phyloP scores from a whole-genome alignment of 2,329 filamentous ascomycete species.

The Claviceps sp. region DNA sequence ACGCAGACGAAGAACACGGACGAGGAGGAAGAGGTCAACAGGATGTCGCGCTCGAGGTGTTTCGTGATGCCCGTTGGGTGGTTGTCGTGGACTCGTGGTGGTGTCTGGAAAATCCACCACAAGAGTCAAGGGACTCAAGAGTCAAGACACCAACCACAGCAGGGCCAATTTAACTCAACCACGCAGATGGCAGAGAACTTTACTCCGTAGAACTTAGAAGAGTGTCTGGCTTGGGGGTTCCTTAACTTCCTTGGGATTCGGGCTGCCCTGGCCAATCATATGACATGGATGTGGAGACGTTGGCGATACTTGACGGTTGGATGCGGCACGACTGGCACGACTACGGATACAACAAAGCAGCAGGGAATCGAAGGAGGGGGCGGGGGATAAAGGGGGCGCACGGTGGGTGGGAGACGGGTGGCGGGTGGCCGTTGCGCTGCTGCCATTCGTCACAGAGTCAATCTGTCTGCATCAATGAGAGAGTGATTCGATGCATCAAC shows the following conservation, averaged over 20 bases:
- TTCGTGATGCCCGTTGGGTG: neutral
- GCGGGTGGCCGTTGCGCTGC: neutral
- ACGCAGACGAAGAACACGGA: neutral
- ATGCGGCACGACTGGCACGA: neutral
- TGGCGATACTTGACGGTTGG: neutral
- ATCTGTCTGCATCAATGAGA: neutral
- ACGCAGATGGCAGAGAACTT: neutral
- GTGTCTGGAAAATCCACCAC: neutral
- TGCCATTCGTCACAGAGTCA: neutral
- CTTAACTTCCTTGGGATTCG: neutral
- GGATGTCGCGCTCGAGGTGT: neutral
- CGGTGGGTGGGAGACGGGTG: neutral
- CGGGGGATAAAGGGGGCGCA: neutral
- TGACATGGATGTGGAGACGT: slow-evolving; percentile 2
- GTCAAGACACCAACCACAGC: neutral
- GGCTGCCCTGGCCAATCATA: neutral
- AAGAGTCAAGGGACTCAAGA: too few species aligned
- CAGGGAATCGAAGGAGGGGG: neutral
- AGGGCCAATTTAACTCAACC: neutral
- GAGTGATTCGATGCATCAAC: neutral
- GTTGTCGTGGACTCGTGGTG: neutral
- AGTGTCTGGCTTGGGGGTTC: neutral
- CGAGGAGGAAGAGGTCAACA: neutral
- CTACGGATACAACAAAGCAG: neutral
- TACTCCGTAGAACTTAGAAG: too few species aligned